A percentile compares a stretch with the other conserved stretches of the same genome.
phyloP scores from a whole-genome alignment of 495 filamentous ascomycete species.

The Parathielavia appendiculata region DNA sequence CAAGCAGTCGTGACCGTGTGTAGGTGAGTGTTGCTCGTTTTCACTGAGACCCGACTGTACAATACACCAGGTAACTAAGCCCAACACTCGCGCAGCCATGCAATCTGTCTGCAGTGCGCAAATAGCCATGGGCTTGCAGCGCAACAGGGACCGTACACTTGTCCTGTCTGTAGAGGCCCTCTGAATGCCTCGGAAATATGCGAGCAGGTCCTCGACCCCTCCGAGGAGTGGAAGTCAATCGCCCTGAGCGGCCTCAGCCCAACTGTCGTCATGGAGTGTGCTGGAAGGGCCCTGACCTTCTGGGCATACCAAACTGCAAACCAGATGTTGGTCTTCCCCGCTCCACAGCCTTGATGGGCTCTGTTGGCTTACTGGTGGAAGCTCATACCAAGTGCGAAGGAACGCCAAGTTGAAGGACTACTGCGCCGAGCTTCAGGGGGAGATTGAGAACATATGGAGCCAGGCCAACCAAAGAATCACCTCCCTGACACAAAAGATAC shows the following conservation, averaged over 20 bases:
- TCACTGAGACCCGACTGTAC: neutral
- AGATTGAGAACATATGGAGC: slow-evolving; percentile 75
- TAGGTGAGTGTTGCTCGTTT: slow-evolving; percentile 50
- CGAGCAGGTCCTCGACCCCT: slow-evolving; percentile 65
- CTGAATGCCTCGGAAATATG: slow-evolving; percentile 68
- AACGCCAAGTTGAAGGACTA: slow-evolving; percentile 16
- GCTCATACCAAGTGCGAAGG: slow-evolving; percentile 60
- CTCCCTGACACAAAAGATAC: slow-evolving; percentile 53
- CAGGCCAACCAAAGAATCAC: slow-evolving; percentile 78
- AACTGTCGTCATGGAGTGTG: slow-evolving; percentile 83
- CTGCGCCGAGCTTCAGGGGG: slow-evolving; percentile 47
- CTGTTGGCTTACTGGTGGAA: slow-evolving; percentile 31
- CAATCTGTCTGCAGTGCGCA: slow-evolving; percentile 78
- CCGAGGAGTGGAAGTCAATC: slow-evolving; percentile 91
- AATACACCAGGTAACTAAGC: slow-evolving; percentile 11
- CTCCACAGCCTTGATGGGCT: neutral
- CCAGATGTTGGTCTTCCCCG: slow-evolving; percentile 60
- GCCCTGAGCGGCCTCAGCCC: slow-evolving; percentile 82
- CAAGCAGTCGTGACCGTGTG: slow-evolving; percentile 88
- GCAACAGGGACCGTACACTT: slow-evolving; percentile 48
- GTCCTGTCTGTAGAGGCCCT: slow-evolving; percentile 74
- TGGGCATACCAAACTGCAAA: slow-evolving; percentile 91
- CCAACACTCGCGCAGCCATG: slow-evolving; percentile 54
- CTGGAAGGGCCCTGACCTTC: slow-evolving; percentile 75
- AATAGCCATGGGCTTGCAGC: slow-evolving; percentile 59